phyloP scores from a whole-genome alignment of 1,284 basidiomycete genomes.

The Neotropicomus parvogracilis region DNA sequence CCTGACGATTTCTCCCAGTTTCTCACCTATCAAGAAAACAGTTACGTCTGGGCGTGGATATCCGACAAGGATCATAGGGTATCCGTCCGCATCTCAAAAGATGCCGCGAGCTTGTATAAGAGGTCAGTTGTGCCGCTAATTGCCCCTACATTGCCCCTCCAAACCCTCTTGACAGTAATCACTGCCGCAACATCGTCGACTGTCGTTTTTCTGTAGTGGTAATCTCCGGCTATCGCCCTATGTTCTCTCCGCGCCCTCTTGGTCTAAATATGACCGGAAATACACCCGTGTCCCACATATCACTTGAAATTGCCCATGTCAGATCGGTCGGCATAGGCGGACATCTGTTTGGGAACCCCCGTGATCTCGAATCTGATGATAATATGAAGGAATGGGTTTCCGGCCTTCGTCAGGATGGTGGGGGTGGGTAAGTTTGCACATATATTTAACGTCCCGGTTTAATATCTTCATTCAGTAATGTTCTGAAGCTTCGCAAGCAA shows the following conservation, averaged over 20 bases:
- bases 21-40: conserved; percentile 36
- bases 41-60: conserved; percentile 44
- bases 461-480: conserved; percentile 37
- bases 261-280: conserved; percentile 35
- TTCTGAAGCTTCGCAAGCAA: conserved; percentile 41
- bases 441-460: conserved; percentile 3
- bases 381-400: conserved; percentile 46
- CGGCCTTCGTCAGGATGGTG: conserved; percentile 49
- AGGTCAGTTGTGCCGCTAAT: conserved; percentile 23
- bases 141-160: neutral
- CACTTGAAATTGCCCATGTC: conserved; percentile 45
- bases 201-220: conserved; percentile 34
- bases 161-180: conserved; percentile 3
- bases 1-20: conserved; percentile 29
- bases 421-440: conserved; percentile 46
- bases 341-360: conserved; percentile 44
- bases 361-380: conserved; percentile 38
- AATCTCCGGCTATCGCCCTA: conserved; percentile 45
- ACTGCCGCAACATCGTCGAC: conserved; percentile 29
- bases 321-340: conserved; percentile 36
- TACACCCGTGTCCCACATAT: conserved; percentile 37
- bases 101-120: conserved; percentile 34
- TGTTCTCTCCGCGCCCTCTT: conserved; percentile 47
- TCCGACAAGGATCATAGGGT: conserved; percentile 41
- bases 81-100: conserved; percentile 39